Evolutionary conservation across 768 basidiomycete genomes (phyloP), one percentile per base, ranked within the genome.

Genomic region (Dacryopinax primogenitus): DNA sequence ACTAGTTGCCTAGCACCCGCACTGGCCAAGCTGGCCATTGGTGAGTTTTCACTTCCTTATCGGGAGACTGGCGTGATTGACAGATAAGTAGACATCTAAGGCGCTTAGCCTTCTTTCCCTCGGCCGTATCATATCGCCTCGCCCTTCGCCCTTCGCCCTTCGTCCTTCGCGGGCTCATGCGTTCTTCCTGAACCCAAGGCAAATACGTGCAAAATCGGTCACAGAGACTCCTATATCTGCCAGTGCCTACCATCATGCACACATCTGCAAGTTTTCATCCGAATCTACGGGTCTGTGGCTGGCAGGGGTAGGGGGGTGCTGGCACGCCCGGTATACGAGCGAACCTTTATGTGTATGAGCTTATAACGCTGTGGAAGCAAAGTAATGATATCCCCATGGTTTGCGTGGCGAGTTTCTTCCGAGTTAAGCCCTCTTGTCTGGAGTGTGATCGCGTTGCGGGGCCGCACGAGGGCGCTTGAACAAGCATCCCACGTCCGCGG

Each of bases 371-470:
- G n/a, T n/a, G n/a, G n/a, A n/a, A n/a, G n/a, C n/a, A n/a, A n/a
- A n/a, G n/a, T n/a, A n/a, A n/a, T n/a, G n/a, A n/a, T n/a, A n/a
- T n/a, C n/a, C n/a, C n/a, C n/a, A 37, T 37, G 18, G 7, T 18
- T 23, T 44, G 41, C 41, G 7, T 44, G 51, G 30, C 51, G 26
- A 58, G 30, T 58, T 58, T 58, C 51, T 58, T 58, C 51, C 51
- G 51, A 58, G 51, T 28, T 58, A 30, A 28, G 26, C 51, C 51
- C 30, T 13, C 26, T 30, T 30, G 26, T 58, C 51, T 28, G 15
- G 13, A 32, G 45, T 30, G 15, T 58, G 51, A 30, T 9, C 23
- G 51, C 11, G 4, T 3, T 3, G 30, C 3, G 51, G 6, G 32
- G 13, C 4, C 9, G 13, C 23, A 58, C 15, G 51, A 15, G 30